Conservation (phyloP, 1,284 basidiomycete species). For the Ganoderma boninense region DNA sequence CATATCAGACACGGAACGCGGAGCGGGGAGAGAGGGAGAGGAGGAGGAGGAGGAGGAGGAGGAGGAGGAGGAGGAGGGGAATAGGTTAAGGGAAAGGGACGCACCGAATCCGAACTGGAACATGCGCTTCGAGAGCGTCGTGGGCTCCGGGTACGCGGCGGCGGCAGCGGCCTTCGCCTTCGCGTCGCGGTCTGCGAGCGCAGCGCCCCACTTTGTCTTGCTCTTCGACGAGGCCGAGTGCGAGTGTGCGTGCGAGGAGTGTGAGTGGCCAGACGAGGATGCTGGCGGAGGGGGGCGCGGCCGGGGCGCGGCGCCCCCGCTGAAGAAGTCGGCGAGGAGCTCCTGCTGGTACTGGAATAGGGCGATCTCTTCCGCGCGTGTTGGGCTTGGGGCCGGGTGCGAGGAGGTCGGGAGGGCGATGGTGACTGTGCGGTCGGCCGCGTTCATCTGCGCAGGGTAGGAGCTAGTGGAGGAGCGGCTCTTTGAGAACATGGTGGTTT, state of each 20-base stretch:
- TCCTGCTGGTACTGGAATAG: conserved; percentile 26
- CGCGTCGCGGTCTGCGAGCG: conserved; percentile 12
- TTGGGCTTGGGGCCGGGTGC: not conserved
- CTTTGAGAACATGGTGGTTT: conserved; percentile 6
- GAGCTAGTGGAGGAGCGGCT: conserved; percentile 4
- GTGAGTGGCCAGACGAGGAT: conserved; percentile 7
- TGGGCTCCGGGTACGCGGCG: conserved; percentile 15
- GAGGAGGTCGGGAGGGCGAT: conserved; percentile 5
- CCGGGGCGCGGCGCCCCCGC: conserved; percentile 19
- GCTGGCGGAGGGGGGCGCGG: conserved; percentile 7
- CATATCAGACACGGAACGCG: not conserved
- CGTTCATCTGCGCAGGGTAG: not conserved
- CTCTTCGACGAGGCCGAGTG: not conserved
- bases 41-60: not conserved
- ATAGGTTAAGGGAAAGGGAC: conserved; percentile 8
- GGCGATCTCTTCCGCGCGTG: conserved; percentile 17
- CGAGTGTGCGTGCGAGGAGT: conserved; percentile 1
- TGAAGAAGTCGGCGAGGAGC: conserved; percentile 31
- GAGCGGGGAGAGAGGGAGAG: not conserved
- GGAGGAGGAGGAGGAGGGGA: not conserved
- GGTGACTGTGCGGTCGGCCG: not conserved
- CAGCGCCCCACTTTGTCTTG: conserved; percentile 16
- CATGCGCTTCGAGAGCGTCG: conserved; percentile 24
- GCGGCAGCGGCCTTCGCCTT: not conserved
- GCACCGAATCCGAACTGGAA: conserved; percentile 29